Conservation (phyloP, 192 early-diverging fungal genomes). For the Gonapodya prolifera region DNA sequence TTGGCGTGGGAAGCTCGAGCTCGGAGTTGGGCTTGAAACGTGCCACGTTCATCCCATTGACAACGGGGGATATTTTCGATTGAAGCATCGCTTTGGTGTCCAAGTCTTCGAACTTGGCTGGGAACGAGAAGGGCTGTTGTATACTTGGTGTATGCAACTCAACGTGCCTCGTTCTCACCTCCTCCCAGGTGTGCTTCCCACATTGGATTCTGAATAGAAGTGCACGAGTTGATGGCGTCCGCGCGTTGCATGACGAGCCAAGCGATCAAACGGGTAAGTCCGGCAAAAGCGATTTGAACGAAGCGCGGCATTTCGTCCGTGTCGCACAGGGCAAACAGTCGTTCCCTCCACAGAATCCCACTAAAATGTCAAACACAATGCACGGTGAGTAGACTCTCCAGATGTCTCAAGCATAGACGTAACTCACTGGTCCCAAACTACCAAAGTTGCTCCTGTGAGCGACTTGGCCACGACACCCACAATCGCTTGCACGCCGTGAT, state of each 20-base stretch:
- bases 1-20: constrained; percentile 13
- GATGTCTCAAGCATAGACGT: too few species aligned
- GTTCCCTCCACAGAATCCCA: constrained; percentile 29
- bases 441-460: constrained; percentile 14
- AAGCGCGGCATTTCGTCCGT: constrained; percentile 24
- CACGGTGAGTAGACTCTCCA: neutral
- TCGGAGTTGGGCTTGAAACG: constrained; percentile 20
- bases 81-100: constrained; percentile 4
- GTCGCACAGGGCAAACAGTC: constrained; percentile 24
- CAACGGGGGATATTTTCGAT: constrained; percentile 19
- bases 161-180: constrained; percentile 18
- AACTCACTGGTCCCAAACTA: constrained; percentile 28
- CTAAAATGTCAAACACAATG: neutral
- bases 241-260: constrained; percentile 12
- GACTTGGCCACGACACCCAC: constrained; percentile 26
- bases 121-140: too few species aligned
- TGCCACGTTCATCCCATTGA: constrained; percentile 30
- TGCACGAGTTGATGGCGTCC: constrained; percentile 25
- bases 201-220: constrained; percentile 23
- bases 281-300: constrained; percentile 25
- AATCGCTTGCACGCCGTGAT: constrained; percentile 29
- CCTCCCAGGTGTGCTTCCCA: constrained; percentile 27
- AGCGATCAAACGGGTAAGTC: constrained; percentile 23
- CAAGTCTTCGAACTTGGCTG: constrained; percentile 14
- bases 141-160: too few species aligned